Evolutionary conservation across 805 yeast species (phyloP), one percentile per base, ranked within the genome.

Genomic region (Maudiozyma serrabonitensis): DNA sequence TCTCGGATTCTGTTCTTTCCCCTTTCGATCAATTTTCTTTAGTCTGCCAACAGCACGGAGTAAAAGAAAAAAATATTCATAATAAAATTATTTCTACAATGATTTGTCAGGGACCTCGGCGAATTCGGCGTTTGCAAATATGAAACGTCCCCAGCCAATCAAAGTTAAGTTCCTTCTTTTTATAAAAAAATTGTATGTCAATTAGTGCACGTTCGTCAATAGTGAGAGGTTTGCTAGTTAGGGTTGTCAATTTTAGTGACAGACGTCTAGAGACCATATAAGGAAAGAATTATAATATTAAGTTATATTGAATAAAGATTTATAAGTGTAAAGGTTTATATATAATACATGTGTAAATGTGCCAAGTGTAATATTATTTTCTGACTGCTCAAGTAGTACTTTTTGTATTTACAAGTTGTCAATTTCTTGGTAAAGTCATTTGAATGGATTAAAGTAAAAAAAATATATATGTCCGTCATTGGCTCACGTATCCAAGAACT

Each of bases 51-150:
- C 38, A 35, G 38, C 38, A 35, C 38, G 38, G 38, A 35, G 38
- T n/a, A n/a, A 35, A 21, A 3, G 4, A 21, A 21, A 21, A 21
- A 21, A 35, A 16, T n/a, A 16, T 35, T 16, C 38, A 16, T 3
- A 13, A 38, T 11, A 18, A 11, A 18, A 9, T 4, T 38, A 2
- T 6, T 18, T n/a, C 21, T 19, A 12, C 42, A 5, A 23, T 13
- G 3, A 12, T 39, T 39, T 39, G 26, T 39, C 11, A 35, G 7
- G 8, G 42, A 9, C 42, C 45, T 42, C 45, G 45, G 45, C 37
- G 45, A 42, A 26, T 42, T 42, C 45, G 45, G 45, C 26, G 45
- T 42, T 42, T 42, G 37, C 35, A 19, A 23, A 35, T 7, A 35
- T 35, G 18, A 15, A 15, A 35, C 31, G 31, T 23, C 31, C 11